phyloP scores from a whole-genome alignment of 129 eudicot species.

The Flaveria robusta region DNA sequence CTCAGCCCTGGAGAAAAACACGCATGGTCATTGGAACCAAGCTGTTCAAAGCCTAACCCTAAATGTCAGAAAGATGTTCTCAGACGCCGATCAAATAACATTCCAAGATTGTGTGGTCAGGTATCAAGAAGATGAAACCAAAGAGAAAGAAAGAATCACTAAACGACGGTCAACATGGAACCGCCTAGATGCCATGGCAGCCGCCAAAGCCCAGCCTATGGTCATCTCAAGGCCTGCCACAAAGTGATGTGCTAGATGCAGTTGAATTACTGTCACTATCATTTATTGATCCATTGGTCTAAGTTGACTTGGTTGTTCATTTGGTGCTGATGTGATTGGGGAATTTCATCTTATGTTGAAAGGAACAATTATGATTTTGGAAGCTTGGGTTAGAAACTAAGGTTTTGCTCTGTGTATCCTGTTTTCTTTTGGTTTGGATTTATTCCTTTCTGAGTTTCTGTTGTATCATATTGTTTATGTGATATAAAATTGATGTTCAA shows the following conservation, averaged over 20 bases:
- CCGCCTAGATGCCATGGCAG: constrained; percentile 53
- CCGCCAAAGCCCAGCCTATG: constrained; percentile 33
- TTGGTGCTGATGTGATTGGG: background rate
- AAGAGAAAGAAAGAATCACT: constrained; percentile 39
- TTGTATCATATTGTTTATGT: constrained; percentile 26
- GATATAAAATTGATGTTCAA: constrained; percentile 27
- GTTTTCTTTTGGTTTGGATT: constrained; percentile 18
- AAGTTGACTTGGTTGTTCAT: constrained; percentile 25
- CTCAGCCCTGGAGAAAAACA: constrained; percentile 56
- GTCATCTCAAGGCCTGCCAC: constrained; percentile 41
- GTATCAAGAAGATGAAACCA: constrained; percentile 51
- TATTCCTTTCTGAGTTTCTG: background rate
- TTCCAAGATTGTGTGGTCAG: constrained; percentile 53
- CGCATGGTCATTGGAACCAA: constrained; percentile 59
- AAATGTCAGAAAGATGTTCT: constrained; percentile 54
- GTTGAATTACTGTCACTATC: constrained; percentile 22
- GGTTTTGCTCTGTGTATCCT: constrained; percentile 14
- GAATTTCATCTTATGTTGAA: background rate
- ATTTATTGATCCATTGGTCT: background rate
- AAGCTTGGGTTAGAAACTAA: constrained; percentile 8
- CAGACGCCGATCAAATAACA: constrained; percentile 49
- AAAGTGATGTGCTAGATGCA: constrained; percentile 24
- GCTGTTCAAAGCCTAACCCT: constrained; percentile 63
- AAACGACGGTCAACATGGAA: constrained; percentile 49
- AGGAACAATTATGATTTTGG: background rate